Base-by-base conservation (phyloP, 1,139 yeast species). In the Candida frijolesensis region DNA sequence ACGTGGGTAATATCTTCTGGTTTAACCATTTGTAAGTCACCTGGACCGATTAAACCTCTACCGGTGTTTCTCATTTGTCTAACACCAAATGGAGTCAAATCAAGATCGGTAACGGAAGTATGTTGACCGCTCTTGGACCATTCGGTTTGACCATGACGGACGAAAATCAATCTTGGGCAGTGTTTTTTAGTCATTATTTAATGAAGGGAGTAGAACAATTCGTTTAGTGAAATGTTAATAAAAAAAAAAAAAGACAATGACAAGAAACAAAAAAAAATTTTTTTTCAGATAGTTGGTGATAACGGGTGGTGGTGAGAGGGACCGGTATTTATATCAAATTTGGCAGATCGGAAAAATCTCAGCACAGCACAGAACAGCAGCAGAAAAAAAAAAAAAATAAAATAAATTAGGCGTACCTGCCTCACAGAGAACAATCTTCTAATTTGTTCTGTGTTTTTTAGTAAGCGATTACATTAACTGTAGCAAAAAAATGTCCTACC, bases 61-160 rank as follows among this genome's bases (percentile, higher is more conserved):
- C 97, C 97, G 30, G 96, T 88, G 30, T 81, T 80, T 49, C 72
- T 67, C 83, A 90, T 89, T 62, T 90, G 94, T 46, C 72, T 73
- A 8, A 82, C 88, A 45, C 98, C 98, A 59, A 82, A 86, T 4
- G 76, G 78, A 0, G 97, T 90, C 64, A 92, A 78, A 10, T 84
- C 83, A 35, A 92, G 67, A 60, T 92, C 97, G 1, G 98, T 92
- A 47, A 76, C 60, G 2, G 97, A 89, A 6, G 98, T 92, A 69
- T 89, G 86, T 66, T 89, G 96, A 32, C 98, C 98, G 4, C 91
- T 80, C 62, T 87, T 84, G 35, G 97, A 91, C 98, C 98, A 92
- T 68, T 84, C 96, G 2, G 98, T 92, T 71, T 92, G 97, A 35
- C 96, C 90, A 61, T 86, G 92, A 60, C 97, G 92, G 47, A 89